Percentiles rank a stretch among this genome's conserved stretches.
Evolutionary conservation across 2,329 filamentous ascomycete genomes (phyloP).

Genomic region (Aspergillaceae sp.): DNA sequence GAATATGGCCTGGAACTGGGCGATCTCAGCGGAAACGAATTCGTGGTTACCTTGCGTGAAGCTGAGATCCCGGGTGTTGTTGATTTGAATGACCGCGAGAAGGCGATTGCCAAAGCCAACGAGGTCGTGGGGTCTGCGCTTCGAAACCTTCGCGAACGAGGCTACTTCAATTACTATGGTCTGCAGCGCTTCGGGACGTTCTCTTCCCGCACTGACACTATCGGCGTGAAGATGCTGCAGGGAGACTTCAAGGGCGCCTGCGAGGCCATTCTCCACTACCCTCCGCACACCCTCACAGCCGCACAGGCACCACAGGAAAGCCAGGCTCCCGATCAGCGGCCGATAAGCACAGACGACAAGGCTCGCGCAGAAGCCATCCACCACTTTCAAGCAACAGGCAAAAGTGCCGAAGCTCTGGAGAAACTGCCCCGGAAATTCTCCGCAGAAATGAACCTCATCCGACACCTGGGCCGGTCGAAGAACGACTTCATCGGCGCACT

Average conservation of each 20-base stretch:
- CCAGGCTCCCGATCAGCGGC: conserved; percentile 8
- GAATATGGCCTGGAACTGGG: conserved; percentile 67
- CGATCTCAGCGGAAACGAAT: conserved; percentile 81
- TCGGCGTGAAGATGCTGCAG: conserved; percentile 76
- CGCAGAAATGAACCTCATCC: conserved; percentile 70
- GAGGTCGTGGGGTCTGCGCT: conserved; percentile 49
- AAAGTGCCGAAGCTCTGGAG: conserved; percentile 53
- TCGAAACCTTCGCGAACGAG: conserved; percentile 58
- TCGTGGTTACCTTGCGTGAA: conserved; percentile 82
- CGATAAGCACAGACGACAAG: conserved; percentile 64
- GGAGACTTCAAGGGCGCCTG: conserved; percentile 74
- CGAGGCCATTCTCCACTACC: conserved; percentile 66
- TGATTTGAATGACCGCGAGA: conserved; percentile 37
- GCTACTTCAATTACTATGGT: conserved; percentile 97
- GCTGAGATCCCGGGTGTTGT: conserved; percentile 53
- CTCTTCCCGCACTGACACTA: conserved; percentile 70
- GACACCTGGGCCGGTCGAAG: conserved; percentile 53
- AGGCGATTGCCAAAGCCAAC: conserved; percentile 36
- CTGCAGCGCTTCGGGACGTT: conserved; percentile 95
- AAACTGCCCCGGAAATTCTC: conserved; percentile 71
- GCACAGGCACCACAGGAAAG: conserved; percentile 39
- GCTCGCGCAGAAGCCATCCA: conserved; percentile 70
- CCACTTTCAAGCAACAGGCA: conserved; percentile 57
- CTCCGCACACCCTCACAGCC: conserved; percentile 52
- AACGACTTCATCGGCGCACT: conserved; percentile 76